phyloP scores from a whole-genome alignment of 176 grass and related monocot genomes.

The Chloris gayana region DNA sequence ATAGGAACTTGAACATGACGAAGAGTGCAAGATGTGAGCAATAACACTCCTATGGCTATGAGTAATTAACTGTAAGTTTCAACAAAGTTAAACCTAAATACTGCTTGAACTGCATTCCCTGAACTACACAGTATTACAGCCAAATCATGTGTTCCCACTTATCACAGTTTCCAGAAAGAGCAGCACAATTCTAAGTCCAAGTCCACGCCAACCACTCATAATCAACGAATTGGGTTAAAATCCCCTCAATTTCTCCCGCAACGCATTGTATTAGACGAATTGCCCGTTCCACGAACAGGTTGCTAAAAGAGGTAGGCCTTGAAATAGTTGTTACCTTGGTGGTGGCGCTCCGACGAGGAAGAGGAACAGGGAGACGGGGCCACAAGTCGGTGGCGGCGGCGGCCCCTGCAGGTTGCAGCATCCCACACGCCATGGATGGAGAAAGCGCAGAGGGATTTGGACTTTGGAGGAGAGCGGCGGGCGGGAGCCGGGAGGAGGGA shows the following conservation, averaged over 20 bases:
- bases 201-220: not conserved
- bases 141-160: not conserved
- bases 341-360: constrained; percentile 2
- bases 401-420: constrained; percentile 6
- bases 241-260: not conserved
- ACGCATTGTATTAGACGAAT: constrained; percentile 9
- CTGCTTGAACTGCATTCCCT: not conserved
- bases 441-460: not conserved
- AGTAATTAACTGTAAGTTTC: no score
- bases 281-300: not conserved
- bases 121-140: not conserved
- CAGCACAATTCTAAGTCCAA: not conserved
- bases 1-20: not conserved
- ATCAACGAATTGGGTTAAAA: not conserved
- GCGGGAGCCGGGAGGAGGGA: not conserved
- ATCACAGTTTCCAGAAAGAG: not conserved
- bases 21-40: not conserved
- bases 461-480: not conserved
- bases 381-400: not conserved
- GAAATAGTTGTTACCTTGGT: constrained; percentile 29
- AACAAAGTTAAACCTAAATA: not conserved
- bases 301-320: not conserved
- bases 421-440: constrained; percentile 39
- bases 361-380: not conserved
- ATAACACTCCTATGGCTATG: not conserved